Conservation (phyloP, 208 protist species). For the Trypanosoma congolense region DNA sequence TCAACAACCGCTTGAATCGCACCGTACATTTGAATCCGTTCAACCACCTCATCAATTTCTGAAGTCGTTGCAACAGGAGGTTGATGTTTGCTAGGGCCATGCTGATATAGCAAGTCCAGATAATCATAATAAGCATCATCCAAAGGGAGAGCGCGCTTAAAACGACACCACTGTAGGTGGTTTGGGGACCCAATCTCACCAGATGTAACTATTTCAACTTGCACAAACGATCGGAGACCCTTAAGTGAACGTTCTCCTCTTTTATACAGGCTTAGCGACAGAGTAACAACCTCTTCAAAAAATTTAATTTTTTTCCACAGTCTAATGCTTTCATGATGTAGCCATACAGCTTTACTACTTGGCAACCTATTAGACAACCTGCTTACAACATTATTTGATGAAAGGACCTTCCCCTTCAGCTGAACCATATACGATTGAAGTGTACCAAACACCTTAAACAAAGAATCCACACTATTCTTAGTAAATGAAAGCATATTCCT, state of each 20-base stretch:
- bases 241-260: background rate
- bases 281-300: conserved; percentile 23
- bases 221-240: conserved; percentile 17
- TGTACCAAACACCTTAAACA: conserved; percentile 2
- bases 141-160: conserved; percentile 19
- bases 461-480: background rate
- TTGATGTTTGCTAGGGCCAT: conserved; percentile 1
- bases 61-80: background rate
- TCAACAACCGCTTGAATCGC: background rate
- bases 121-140: conserved; percentile 23
- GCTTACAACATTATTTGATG: background rate
- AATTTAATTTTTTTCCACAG: conserved; percentile 10
- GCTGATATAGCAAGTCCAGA: conserved; percentile 14
- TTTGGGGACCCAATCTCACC: conserved; percentile 3
- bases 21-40: background rate
- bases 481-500: background rate
- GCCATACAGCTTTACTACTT: conserved; percentile 1
- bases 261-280: conserved; percentile 11
- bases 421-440: conserved; percentile 1
- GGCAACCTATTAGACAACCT: conserved; percentile 1
- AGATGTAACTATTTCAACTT: conserved; percentile 15
- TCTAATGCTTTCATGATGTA: conserved; percentile 14
- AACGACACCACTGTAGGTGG: conserved; percentile 19
- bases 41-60: background rate
- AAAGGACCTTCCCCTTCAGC: conserved; percentile 3